These are phyloP conservation scores for Fusarium acutatum DNA, from an alignment of 2,329 filamentous ascomycete species.

Conservation along the genomic window DNA sequence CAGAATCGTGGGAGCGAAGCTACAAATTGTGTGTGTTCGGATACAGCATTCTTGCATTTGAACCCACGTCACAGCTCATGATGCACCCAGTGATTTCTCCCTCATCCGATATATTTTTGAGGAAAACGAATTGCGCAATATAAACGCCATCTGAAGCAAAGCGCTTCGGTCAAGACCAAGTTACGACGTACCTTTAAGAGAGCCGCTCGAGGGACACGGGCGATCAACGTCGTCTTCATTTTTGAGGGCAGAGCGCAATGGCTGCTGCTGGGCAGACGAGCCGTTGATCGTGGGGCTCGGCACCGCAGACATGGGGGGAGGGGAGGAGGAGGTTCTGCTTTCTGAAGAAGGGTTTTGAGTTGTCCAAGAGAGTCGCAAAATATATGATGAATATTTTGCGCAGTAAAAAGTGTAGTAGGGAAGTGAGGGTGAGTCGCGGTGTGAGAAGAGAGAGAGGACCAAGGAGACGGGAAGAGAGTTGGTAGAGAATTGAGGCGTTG, in stretches of 20 bases:
- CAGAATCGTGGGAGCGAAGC: neutral
- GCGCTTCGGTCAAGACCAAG: neutral
- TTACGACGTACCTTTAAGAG: constrained; percentile 55
- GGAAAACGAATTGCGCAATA: neutral
- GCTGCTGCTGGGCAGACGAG: constrained; percentile 25
- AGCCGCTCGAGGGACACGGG: constrained; percentile 48
- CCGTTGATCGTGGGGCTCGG: constrained; percentile 36
- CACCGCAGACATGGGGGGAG: constrained; percentile 41
- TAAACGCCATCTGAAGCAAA: neutral
- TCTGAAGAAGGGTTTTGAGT: neutral
- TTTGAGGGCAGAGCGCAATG: constrained; percentile 56
- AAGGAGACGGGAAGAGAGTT: neutral
- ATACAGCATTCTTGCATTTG: neutral
- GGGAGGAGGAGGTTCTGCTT: constrained; percentile 6
- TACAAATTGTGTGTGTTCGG: neutral
- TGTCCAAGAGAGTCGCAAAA: neutral
- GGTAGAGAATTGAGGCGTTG: constrained; percentile 31
- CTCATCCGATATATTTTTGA: constrained; percentile 1
- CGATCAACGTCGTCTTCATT: constrained; percentile 53
- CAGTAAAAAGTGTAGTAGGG: neutral
- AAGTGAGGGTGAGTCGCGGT: constrained; percentile 2
- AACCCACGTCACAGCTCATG: neutral
- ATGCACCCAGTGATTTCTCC: neutral
- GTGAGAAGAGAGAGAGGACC: constrained; percentile 4
- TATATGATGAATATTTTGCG: neutral